Conservation (phyloP, 306 rosid species). For the Crotalaria pallida region DNA sequence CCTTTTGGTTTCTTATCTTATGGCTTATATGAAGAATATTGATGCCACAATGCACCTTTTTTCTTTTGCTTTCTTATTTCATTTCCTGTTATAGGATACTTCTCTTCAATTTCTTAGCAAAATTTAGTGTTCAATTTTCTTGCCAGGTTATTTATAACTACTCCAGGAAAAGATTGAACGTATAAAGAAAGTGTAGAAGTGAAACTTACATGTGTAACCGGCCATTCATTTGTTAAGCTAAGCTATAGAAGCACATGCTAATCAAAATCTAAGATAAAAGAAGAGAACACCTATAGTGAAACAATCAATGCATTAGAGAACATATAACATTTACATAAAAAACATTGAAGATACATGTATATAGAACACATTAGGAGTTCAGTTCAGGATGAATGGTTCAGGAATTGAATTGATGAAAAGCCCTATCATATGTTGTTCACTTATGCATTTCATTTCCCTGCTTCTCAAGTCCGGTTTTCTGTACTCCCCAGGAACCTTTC, state of each 20-base stretch:
- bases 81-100: neutral
- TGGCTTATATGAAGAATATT: neutral
- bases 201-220: neutral
- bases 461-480: neutral
- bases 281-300: neutral
- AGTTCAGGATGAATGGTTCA: neutral
- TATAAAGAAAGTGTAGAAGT: no score
- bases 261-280: neutral
- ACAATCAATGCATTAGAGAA: neutral
- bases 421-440: neutral
- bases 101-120: no score
- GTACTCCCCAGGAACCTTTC: constrained; percentile 55
- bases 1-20: neutral
- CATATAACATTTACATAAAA: no score
- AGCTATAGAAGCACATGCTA: neutral
- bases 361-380: no score
- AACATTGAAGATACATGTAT: no score
- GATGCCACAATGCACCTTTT: neutral
- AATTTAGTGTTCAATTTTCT: no score
- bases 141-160: no score
- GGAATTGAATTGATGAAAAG: neutral
- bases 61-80: neutral
- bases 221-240: neutral
- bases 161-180: no score
- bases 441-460: neutral